Evolutionary conservation across 106 monocot species (phyloP).

Genomic region (Hemerocallis citrina): DNA sequence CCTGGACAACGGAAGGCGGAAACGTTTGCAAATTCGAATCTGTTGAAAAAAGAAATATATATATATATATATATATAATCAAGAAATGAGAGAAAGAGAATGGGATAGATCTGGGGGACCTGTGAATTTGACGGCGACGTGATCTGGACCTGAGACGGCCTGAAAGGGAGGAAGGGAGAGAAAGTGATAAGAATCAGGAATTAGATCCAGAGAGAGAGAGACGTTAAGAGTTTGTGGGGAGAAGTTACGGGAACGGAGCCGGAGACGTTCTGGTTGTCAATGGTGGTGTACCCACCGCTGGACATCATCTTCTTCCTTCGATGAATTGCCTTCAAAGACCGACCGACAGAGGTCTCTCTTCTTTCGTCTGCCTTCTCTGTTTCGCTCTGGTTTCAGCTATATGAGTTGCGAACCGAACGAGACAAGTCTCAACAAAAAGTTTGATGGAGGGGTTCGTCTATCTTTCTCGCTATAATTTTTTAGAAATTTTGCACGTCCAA

Average conservation of each 20-base stretch:
- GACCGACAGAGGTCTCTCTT: neutral
- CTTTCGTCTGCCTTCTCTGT: neutral
- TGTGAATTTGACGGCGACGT: slow-evolving; percentile 44
- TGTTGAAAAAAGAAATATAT: too few species aligned
- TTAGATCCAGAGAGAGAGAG: neutral
- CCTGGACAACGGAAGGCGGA: slow-evolving; percentile 48
- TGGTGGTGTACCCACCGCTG: slow-evolving; percentile 65
- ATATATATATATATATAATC: neutral
- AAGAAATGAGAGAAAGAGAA: neutral
- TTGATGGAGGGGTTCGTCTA: too few species aligned
- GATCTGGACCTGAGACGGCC: slow-evolving; percentile 45
- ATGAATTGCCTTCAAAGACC: neutral
- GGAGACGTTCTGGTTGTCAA: slow-evolving; percentile 63
- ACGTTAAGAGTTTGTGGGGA: neutral
- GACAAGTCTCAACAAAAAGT: too few species aligned
- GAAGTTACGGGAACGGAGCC: slow-evolving; percentile 77
- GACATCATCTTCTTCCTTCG: slow-evolving; percentile 53
- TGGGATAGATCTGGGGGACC: slow-evolving; percentile 22
- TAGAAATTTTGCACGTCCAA: too few species aligned
- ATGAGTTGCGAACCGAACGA: too few species aligned
- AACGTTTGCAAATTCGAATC: slow-evolving; percentile 77
- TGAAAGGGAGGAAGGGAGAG: slow-evolving; percentile 11
- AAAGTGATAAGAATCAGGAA: slow-evolving; percentile 8
- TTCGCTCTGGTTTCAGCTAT: too few species aligned
- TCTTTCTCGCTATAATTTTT: too few species aligned